Base-by-base conservation (phyloP, 139 green algal genomes). In the Chlamydomonas incerta region DNA sequence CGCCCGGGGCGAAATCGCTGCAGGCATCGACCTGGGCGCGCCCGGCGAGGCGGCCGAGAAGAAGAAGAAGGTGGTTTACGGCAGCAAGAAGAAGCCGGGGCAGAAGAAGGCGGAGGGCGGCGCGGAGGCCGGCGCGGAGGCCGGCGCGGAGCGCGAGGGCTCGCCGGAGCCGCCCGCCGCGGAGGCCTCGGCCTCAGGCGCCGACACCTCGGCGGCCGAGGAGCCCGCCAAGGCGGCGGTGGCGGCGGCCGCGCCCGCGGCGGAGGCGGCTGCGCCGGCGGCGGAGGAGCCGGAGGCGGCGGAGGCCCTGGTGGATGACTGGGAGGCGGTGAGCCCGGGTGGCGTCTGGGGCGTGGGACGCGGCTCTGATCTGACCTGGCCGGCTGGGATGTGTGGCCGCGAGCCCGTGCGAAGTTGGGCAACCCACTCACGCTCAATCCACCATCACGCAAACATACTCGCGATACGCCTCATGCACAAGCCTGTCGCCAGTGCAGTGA, bases 1-100 rank as follows among this genome's bases (percentile, higher is more conserved):
- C n/a, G n/a, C n/a, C n/a, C n/a, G n/a, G n/a, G n/a, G n/a, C n/a
- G n/a, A n/a, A n/a, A n/a, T n/a, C 41, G 41, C 41, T 50, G 55
- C 74, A 90, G 87, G 87, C 41, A 88, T 91, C 28, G 62, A 81
- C 37, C 75, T 91, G 86, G 83, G 88, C 20, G 77, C 24, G 58
- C 73, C 70, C 52, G 86, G 81, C 58, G 86, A 58, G 13, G 88
- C 83, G 33, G 91, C 82, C 35, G 90, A 88, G 81, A 96, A 95
- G 87, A 96, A 96, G 92, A 96, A 92, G 85, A 95, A 95, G 87
- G 87, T 90, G 4, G 89, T 94, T 21, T 92, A 92, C 80, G 74
- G 55, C 18, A 91, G 33, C 72, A 94, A 91, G 76, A 97, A 96
- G 88, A 93, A 94, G 87, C 65, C 84, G 72, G 74, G 88, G 50